phyloP scores from a whole-genome alignment of 805 yeast genomes.

The Cyberlindnera sargentensis region DNA sequence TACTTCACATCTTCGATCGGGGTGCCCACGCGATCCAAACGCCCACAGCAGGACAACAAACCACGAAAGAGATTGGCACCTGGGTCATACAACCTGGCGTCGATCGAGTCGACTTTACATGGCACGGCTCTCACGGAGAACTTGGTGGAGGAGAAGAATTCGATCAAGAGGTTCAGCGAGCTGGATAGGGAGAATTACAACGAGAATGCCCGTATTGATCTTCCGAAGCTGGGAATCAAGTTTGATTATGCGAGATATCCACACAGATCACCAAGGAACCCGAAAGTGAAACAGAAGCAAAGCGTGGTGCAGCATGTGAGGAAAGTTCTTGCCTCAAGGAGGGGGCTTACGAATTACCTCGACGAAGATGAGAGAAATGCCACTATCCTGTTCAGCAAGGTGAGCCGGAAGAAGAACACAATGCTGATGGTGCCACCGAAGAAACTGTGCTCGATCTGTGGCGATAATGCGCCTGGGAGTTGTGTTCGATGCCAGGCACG shows the following conservation, averaged over 20 bases:
- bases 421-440: slow-evolving; percentile 28
- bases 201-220: slow-evolving; percentile 30
- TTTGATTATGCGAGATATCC: slow-evolving; percentile 21
- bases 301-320: slow-evolving; percentile 27
- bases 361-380: slow-evolving; percentile 37
- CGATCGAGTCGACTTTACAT: slow-evolving; percentile 20
- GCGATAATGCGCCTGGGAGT: slow-evolving; percentile 33
- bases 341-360: slow-evolving; percentile 32
- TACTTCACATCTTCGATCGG: slow-evolving; percentile 23
- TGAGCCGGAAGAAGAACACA: slow-evolving; percentile 24
- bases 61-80: slow-evolving; percentile 21
- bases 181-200: slow-evolving; percentile 38
- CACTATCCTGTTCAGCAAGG: slow-evolving; percentile 23
- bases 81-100: slow-evolving; percentile 22
- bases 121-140: slow-evolving; percentile 23
- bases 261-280: slow-evolving; percentile 6
- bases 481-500: slow-evolving; percentile 37
- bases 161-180: slow-evolving; percentile 33
- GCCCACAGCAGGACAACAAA: slow-evolving; percentile 7
- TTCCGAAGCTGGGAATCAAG: slow-evolving; percentile 27
- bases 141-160: slow-evolving; percentile 28
- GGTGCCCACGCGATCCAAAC: slow-evolving; percentile 15
- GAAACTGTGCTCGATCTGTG: slow-evolving; percentile 40
- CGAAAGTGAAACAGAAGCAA: slow-evolving; percentile 19
- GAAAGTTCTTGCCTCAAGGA: slow-evolving; percentile 33